Base-by-base conservation (phyloP, 768 basidiomycete genomes). In the Pluteus cervinus region DNA sequence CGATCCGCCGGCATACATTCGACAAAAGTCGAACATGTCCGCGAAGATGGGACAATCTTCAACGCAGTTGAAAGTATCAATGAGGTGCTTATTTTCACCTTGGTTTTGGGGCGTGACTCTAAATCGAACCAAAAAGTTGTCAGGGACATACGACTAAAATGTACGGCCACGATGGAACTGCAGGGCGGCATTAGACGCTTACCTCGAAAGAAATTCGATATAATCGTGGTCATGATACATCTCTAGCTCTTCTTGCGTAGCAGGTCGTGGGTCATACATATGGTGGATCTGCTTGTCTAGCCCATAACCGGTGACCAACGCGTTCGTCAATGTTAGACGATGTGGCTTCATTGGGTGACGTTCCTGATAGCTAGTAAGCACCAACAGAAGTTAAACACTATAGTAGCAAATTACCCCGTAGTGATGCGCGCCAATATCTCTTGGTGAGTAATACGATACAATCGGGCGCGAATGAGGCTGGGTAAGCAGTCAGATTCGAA, bases 321-420 rank as follows among this genome's bases (percentile, higher is more conserved):
- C 82, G 49, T 97, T 99, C 12, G 96, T 98, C 37, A 99, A 61
- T 3, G 94, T 92, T n/a, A 99, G 63, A 17, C 94, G 75, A 51
- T 96, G 91, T 4, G 94, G 94, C 58, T 97, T 96, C 94, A 99
- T 99, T 2, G 94, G 94, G 63, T 99, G 94, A 33, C 85, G 78
- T 75, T 96, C 91, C 94, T 98, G 49, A 29, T 16, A 24, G 5
- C 11, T 28, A 3, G 26, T 30, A 22, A 24, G 28, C 28, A n/a
- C n/a, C n/a, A 8, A 18, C 16, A 31, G 22, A 39, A 8, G 14
- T 9, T n/a, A 5, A 21, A 18, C 14, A 5, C 16, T 8, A 20
- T 8, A 5, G 25, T 18, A 16, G 9, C 26, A 12, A 63, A 79
- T 39, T 63, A 94, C 94, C 44, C 94, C 94, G 66, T 97, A 99